Conservation (phyloP, 441 rosid genomes). For the Raphanus hybrid region DNA sequence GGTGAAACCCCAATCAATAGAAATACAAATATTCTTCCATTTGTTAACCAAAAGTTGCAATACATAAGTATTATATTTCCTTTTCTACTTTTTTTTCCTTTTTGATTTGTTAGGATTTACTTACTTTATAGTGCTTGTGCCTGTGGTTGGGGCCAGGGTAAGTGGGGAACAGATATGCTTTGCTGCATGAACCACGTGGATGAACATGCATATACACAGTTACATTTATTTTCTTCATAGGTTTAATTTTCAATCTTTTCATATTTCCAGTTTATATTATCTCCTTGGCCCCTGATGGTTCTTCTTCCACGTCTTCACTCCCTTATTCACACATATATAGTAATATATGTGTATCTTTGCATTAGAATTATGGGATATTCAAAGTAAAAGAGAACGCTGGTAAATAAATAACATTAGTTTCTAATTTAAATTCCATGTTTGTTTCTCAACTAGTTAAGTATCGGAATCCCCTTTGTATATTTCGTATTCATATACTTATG, state of each 20-base stretch:
- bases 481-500: neutral
- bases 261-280: neutral
- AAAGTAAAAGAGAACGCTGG: neutral
- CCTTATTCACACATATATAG: constrained; percentile 1
- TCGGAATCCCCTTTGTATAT: neutral
- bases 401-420: neutral
- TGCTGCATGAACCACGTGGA: constrained; percentile 49
- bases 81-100: constrained; percentile 7
- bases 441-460: neutral
- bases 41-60: constrained; percentile 21
- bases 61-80: neutral
- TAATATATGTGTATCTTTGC: constrained; percentile 1
- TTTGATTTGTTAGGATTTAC: constrained; percentile 32
- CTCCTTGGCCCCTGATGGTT: constrained; percentile 2
- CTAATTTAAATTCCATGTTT: constrained; percentile 10
- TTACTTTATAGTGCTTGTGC: constrained; percentile 17
- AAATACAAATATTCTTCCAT: constrained; percentile 1
- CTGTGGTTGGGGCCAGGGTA: constrained; percentile 39
- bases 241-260: constrained; percentile 7
- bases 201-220: constrained; percentile 43
- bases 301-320: constrained; percentile 30
- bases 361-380: neutral
- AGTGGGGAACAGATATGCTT: constrained; percentile 44
- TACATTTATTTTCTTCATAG: constrained; percentile 26
- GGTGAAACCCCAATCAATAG: constrained; percentile 16